Evolutionary conservation across 345 rosid species (phyloP).

Genomic region (Tarenaya hassleriana): DNA sequence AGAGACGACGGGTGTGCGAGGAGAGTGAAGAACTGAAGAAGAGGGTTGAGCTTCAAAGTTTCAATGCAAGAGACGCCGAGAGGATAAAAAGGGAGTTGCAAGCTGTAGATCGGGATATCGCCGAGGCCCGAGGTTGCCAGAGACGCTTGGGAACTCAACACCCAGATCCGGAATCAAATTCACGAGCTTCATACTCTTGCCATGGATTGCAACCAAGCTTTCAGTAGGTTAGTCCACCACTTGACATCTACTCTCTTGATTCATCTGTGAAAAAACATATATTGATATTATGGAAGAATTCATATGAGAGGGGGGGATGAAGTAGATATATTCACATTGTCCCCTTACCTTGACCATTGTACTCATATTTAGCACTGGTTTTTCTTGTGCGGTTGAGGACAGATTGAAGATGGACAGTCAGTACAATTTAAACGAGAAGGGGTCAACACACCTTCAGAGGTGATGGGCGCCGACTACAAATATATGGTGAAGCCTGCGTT

Average conservation of each 20-base stretch:
- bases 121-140: conserved; percentile 55
- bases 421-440: conserved; percentile 49
- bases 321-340: no score
- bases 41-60: conserved; percentile 59
- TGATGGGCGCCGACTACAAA: conserved; percentile 79
- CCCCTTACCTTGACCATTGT: no score
- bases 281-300: no score
- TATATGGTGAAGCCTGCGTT: conserved; percentile 55
- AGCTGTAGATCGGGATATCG: conserved; percentile 74
- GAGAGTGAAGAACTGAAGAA: conserved; percentile 77
- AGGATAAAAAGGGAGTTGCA: conserved; percentile 92
- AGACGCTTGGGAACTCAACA: conserved; percentile 61
- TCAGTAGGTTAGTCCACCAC: conserved; percentile 46
- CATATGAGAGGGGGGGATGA: no score
- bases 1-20: conserved; percentile 39
- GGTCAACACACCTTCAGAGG: conserved; percentile 52
- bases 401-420: conserved; percentile 65
- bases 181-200: conserved; percentile 63
- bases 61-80: conserved; percentile 71
- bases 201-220: conserved; percentile 71
- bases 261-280: not conserved
- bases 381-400: conserved; percentile 11
- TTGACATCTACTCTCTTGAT: not conserved
- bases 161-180: conserved; percentile 36
- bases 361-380: not conserved